A percentile compares a stretch with the other conserved stretches of the same genome.
Evolutionary conservation across 2,329 filamentous ascomycete genomes (phyloP).

Genomic region (Colletotrichum horii): DNA sequence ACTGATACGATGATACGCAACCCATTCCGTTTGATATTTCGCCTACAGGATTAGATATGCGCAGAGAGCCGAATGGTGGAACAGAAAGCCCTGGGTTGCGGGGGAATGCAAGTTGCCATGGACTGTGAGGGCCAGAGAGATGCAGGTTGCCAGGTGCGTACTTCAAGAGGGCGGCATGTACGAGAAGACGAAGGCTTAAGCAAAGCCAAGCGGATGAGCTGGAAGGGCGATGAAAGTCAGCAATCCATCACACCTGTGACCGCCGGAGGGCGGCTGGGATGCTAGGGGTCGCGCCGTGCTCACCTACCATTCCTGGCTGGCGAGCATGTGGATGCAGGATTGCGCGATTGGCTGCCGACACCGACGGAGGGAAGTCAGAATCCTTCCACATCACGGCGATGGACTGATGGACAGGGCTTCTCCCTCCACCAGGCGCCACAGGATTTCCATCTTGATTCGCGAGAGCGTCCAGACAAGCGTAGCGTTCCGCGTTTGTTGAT

Average conservation of each 20-base stretch:
- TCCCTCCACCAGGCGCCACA: neutral
- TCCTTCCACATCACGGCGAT: neutral
- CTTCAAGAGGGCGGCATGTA: neutral
- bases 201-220: neutral
- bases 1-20: neutral
- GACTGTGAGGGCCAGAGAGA: neutral
- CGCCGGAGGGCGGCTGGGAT: neutral
- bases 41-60: neutral
- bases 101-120: neutral
- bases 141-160: neutral
- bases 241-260: neutral
- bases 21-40: neutral
- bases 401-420: neutral
- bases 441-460: neutral
- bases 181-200: neutral
- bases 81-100: neutral
- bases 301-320: slow-evolving; percentile 12
- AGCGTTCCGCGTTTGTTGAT: neutral
- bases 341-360: slow-evolving; percentile 4
- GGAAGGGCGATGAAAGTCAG: neutral
- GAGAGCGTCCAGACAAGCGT: neutral
- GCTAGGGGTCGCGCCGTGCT: neutral
- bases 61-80: neutral
- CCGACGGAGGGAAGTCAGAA: neutral
- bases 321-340: neutral